phyloP scores from a whole-genome alignment of 148 eudicot species.

The Chenopodium formosanum region DNA sequence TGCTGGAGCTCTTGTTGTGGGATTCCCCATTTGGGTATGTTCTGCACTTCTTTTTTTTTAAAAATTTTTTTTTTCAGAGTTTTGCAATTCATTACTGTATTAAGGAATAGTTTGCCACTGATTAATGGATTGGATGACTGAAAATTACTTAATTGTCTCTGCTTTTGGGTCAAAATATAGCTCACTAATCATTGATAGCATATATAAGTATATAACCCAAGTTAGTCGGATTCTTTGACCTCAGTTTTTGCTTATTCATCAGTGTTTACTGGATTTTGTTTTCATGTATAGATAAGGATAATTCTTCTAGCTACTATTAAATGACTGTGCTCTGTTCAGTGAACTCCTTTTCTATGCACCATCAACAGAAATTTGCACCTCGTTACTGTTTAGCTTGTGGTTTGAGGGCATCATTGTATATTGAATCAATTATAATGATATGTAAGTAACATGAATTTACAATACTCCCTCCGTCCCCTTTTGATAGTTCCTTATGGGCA shows the following conservation, averaged over 20 bases:
- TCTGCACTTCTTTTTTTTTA: not conserved
- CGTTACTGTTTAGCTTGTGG: not conserved
- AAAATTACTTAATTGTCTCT: not conserved
- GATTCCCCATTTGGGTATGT: conserved; percentile 85
- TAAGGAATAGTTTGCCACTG: not conserved
- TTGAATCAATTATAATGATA: not conserved
- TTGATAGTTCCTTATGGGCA: no score
- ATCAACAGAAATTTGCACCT: not conserved
- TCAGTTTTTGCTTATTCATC: not conserved
- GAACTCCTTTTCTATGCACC: not conserved
- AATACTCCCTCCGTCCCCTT: no score
- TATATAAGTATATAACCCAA: not conserved
- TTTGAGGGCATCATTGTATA: not conserved
- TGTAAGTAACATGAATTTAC: not conserved
- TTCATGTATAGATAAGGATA: not conserved
- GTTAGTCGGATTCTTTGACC: not conserved
- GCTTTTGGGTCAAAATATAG: not conserved
- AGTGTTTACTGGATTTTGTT: not conserved
- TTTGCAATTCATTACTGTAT: not conserved
- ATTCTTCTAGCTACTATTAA: not conserved
- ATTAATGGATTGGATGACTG: not conserved
- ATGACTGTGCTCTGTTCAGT: not conserved
- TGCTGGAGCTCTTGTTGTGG: conserved; percentile 87
- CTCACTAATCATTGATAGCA: not conserved
- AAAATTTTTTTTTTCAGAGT: not conserved